Conservation (phyloP, 768 basidiomycete genomes). For the Trametes coccinea region DNA sequence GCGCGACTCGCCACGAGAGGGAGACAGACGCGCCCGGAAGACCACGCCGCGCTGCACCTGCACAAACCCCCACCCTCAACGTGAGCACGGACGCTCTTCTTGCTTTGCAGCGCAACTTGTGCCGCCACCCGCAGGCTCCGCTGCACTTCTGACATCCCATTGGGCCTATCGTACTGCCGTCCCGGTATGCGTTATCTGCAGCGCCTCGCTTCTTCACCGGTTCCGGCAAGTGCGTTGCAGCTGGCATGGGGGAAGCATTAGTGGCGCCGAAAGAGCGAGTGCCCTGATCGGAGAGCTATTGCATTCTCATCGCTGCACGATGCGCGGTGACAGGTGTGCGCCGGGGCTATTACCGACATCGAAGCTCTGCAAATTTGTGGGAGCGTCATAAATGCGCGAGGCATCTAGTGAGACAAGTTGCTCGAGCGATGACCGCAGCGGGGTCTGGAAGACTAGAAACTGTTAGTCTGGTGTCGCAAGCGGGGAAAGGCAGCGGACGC, state of each 20-base stretch:
- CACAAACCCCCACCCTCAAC: too few relatives aligned
- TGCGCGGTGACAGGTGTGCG: background rate
- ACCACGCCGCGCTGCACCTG: background rate
- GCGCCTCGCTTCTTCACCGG: background rate
- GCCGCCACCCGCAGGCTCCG: background rate
- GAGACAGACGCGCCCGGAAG: background rate
- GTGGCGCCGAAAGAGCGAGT: background rate
- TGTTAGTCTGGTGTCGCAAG: background rate
- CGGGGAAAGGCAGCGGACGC: background rate
- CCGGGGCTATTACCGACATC: background rate
- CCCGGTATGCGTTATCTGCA: slow-evolving; percentile 9
- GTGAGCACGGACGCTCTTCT: background rate
- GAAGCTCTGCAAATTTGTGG: background rate
- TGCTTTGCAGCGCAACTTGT: background rate
- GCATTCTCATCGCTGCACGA: background rate
- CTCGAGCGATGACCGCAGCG: background rate
- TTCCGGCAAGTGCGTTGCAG: slow-evolving; percentile 1
- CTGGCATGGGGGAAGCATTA: background rate
- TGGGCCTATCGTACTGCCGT: background rate
- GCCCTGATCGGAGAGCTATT: background rate
- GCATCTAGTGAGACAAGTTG: too few relatives aligned
- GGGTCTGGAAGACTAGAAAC: background rate
- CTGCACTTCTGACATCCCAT: background rate
- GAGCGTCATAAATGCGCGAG: too few relatives aligned
- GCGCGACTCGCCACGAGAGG: background rate